A percentile compares a stretch with the other conserved stretches of the same genome.
These are phyloP conservation scores for Phoenix dactylifera DNA, from an alignment of 176 grass and related monocot genomes.

Conservation along the genomic window DNA sequence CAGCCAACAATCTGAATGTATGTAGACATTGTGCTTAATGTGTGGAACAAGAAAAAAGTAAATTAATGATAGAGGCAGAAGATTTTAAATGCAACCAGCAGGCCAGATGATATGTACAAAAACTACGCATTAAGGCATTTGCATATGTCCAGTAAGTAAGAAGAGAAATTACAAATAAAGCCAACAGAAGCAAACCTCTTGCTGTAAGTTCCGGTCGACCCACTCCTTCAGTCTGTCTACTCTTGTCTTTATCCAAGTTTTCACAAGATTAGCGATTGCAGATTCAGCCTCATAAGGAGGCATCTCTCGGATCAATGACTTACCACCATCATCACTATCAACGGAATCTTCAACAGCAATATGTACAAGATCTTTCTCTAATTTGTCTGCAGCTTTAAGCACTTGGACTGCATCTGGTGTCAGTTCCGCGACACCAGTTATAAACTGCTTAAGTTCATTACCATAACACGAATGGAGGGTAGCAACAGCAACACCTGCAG, in stretches of 20 bases:
- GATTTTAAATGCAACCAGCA: too few species aligned
- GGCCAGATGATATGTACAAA: too few species aligned
- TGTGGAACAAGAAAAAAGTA: too few species aligned
- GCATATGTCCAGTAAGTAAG: neutral
- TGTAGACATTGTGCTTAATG: too few species aligned
- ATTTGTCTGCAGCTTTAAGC: constrained; percentile 87
- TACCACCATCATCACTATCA: constrained; percentile 98
- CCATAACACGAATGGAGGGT: constrained; percentile 97
- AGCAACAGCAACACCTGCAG: constrained; percentile 90
- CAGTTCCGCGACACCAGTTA: constrained; percentile 61
- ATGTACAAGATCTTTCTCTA: constrained; percentile 91
- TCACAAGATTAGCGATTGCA: constrained; percentile 88
- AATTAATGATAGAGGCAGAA: too few species aligned
- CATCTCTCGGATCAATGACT: constrained; percentile 95
- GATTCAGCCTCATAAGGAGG: constrained; percentile 95
- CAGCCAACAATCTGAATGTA: too few species aligned
- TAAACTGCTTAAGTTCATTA: constrained; percentile 92
- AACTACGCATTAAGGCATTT: too few species aligned
- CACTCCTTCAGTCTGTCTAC: constrained; percentile 84
- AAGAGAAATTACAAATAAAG: neutral
- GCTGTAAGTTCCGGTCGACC: constrained; percentile 89
- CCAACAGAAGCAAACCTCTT: constrained; percentile 49
- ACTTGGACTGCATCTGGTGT: constrained; percentile 91
- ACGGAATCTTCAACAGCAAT: constrained; percentile 98
- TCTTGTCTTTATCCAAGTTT: constrained; percentile 77